Evolutionary conservation across 176 grass and related monocot genomes (phyloP).

Genomic region (Secale cereale): DNA sequence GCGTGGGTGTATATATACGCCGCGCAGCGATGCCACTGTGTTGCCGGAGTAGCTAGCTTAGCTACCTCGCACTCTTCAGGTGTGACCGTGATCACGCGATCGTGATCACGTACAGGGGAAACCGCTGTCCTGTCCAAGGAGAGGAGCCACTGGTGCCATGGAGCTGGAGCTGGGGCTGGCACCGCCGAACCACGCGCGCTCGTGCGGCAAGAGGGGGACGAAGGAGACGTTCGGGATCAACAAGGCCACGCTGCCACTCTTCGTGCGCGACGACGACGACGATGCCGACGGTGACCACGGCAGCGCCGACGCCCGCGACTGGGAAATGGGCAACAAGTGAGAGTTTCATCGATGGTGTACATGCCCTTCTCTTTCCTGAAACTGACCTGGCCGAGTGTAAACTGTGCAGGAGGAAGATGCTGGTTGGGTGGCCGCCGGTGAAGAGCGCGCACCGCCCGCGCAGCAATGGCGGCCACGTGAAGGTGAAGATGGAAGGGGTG

Average conservation of each 20-base stretch:
- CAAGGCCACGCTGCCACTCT: constrained; percentile 39
- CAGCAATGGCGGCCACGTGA: constrained; percentile 43
- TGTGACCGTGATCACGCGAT: too few relatives aligned
- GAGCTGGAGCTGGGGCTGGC: constrained; percentile 79
- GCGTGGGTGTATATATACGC: constrained; percentile 11
- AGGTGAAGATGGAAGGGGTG: constrained; percentile 80
- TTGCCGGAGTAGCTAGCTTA: not conserved
- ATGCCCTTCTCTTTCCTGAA: not conserved
- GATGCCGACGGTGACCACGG: not conserved
- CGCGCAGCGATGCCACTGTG: not conserved
- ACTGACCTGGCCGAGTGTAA: not conserved
- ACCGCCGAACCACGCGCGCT: constrained; percentile 7
- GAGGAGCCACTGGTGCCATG: not conserved
- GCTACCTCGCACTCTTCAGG: not conserved
- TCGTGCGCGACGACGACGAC: not conserved
- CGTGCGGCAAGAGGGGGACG: constrained; percentile 37
- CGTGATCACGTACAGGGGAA: not conserved
- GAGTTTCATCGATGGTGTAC: not conserved
- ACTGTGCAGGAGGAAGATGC: constrained; percentile 19
- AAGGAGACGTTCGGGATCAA: constrained; percentile 17
- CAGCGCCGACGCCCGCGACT: not conserved
- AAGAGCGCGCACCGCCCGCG: constrained; percentile 25
- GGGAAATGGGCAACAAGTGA: constrained; percentile 30
- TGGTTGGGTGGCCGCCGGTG: constrained; percentile 86
- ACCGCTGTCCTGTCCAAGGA: not conserved